Evolutionary conservation across 176 grass and related monocot species (phyloP), one percentile per base, ranked within the genome.

Genomic region (Phoenix roebelenii): DNA sequence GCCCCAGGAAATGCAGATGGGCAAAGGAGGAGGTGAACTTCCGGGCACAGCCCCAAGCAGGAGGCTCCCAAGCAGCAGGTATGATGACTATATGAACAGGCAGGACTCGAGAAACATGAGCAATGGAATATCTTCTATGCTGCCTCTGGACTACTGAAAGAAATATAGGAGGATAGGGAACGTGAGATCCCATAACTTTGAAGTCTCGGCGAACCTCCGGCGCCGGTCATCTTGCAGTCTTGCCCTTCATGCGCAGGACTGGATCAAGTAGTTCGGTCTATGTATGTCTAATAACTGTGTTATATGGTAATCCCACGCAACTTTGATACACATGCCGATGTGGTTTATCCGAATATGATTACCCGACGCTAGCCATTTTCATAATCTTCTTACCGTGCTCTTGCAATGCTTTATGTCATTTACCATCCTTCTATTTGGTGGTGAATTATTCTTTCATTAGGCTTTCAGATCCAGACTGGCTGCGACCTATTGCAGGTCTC

Each of bases 1-100:
- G n/a, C 77, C 74, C 3, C 77, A 81, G 67, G 89, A 93, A 25
- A 74, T 84, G 84, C 80, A 88, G 76, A 81, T 84, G 89, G 80
- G 82, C 51, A 79, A 76, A 23, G 74, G 54, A 5, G 89, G 80
- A 7, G 74, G 72, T 5, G 23, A 51, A 60, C 75, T 88, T 70
- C 67, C 81, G 22, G 61, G 72, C 70, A 29, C 80, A 84, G 58
- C 84, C 3, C 78, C 69, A 69, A 53, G 35, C 26, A 65, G 66
- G 77, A 74, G 73, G 78, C 58, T 70, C 17, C 80, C 75, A 54
- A 49, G 70, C 54, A 63, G 73, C 25, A 67, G 55, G 25, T 88
- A 69, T 2, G 89, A 93, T 6, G 59, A 35, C 17, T 82, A 78
- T 57, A 56, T 7, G 19, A 17, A 25, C 60, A 66, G 51, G 15